A percentile compares a stretch with the other conserved stretches of the same genome.
phyloP scores from a whole-genome alignment of 176 grass and related monocot species.

The Coix lacrymajobi region DNA sequence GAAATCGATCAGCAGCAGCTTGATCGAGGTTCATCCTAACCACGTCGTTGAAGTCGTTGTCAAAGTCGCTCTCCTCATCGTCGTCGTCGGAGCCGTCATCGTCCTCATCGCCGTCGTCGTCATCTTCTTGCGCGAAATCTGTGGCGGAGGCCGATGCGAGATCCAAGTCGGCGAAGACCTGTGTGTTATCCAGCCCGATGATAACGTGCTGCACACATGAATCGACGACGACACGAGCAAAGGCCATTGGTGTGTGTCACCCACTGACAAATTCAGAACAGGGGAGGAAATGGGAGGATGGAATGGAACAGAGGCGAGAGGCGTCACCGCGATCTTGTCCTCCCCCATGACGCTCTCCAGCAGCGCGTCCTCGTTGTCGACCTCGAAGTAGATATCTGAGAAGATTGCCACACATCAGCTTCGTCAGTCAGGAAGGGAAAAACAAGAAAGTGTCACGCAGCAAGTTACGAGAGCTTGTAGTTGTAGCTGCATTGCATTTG shows the following conservation, averaged over 20 bases:
- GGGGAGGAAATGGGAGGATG: neutral
- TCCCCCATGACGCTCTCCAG: constrained; percentile 60
- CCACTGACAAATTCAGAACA: neutral
- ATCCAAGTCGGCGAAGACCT: constrained; percentile 72
- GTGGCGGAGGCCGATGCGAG: constrained; percentile 14
- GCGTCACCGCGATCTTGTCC: constrained; percentile 69
- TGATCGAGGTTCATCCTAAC: constrained; percentile 2
- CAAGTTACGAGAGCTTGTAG: constrained; percentile 6
- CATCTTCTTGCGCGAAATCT: constrained; percentile 45
- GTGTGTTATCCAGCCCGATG: constrained; percentile 76
- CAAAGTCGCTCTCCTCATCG: constrained; percentile 52
- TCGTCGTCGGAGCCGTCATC: constrained; percentile 39
- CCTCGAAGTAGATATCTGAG: constrained; percentile 97
- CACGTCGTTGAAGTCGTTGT: constrained; percentile 60
- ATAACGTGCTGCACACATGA: constrained; percentile 68
- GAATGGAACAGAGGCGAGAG: constrained; percentile 10
- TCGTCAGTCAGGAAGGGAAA: constrained; percentile 17
- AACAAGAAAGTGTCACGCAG: neutral
- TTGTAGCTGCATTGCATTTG: neutral
- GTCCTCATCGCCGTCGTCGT: constrained; percentile 34
- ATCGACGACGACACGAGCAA: neutral
- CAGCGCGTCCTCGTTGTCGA: constrained; percentile 64
- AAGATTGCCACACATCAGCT: constrained; percentile 33
- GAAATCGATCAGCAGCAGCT: neutral
- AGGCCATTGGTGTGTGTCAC: constrained; percentile 19